Base-by-base conservation (phyloP, 306 rosid genomes). In the Amphicarpaea edgeworthii region DNA sequence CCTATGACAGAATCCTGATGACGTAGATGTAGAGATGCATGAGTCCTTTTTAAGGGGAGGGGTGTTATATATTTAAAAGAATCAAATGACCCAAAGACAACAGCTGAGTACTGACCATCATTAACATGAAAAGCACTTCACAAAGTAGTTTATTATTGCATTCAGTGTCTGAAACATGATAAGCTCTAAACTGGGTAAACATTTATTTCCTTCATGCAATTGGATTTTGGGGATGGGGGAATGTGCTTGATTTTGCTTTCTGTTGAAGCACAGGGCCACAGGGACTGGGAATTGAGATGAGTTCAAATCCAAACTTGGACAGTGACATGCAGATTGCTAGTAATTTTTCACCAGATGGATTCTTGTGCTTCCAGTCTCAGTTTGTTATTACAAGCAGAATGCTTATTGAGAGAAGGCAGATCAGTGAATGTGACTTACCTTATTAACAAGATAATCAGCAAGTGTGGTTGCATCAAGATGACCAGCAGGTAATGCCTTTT, bases 381-480 rank as follows among this genome's bases (percentile, higher is more conserved):
- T 15, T 37, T 30, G 53, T 62, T 46, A 79, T 60, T 14, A 53
- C 70, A 47, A 68, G 64, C 62, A 6, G 63, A 71, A 55, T 45
- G 58, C 54, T 46, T 65, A 58, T 15, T 43, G 34, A 78, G 28
- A 54, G 72, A 30, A 68, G 53, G 76, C 46, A 66, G 23, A 20
- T 32, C 28, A 51, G 49, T 7, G 77, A 9, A 82, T 12, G 37
- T 11, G 41, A 40, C 85, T 85, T 68, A 85, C 99, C 99, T 92
- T 95, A 6, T 87, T 90, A 79, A 95, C 97, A 42, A 95, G 99
- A 80, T 95, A 95, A 82, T 95, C 99, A 12, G 99, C 97, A n/a
- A 95, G 97, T 10, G 97, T 95, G 10, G 99, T 95, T 83, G 99
- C 99, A 80, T 95, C 99, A 26, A 95, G 99, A 92, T 85, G 87